These are phyloP conservation scores for Coelastrella sp. DNA, from an alignment of 139 green algal species.

Conservation along the genomic window DNA sequence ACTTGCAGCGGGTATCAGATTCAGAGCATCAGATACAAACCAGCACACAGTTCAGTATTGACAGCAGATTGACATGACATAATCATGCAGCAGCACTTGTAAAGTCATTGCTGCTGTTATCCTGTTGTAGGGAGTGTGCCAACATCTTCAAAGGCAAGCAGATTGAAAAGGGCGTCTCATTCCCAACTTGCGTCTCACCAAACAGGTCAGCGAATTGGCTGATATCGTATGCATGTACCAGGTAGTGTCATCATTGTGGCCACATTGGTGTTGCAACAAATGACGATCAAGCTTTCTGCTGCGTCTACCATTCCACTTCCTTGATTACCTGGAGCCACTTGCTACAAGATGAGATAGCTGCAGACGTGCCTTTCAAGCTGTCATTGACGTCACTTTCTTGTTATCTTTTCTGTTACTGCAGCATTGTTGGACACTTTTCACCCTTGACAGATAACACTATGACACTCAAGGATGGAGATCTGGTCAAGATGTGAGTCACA, in stretches of 20 bases:
- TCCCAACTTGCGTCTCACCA: constrained; percentile 94
- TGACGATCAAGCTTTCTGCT: too few species aligned
- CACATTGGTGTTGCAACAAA: too few species aligned
- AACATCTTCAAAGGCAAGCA: constrained; percentile 96
- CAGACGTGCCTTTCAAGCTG: too few species aligned
- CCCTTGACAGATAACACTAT: constrained; percentile 78
- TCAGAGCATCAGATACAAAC: background rate
- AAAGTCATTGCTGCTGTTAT: too few species aligned
- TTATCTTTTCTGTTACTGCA: constrained; percentile 59
- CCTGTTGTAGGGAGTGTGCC: constrained; percentile 74
- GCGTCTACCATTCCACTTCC: too few species aligned
- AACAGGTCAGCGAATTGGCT: constrained; percentile 91
- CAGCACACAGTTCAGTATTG: too few species aligned
- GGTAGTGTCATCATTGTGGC: background rate
- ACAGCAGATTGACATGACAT: too few species aligned
- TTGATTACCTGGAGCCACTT: too few species aligned
- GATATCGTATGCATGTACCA: too few species aligned
- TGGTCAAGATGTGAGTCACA: constrained; percentile 91
- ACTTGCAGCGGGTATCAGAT: too few species aligned
- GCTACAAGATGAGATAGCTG: too few species aligned
- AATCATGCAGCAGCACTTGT: too few species aligned
- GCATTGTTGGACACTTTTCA: constrained; percentile 93
- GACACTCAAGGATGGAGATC: constrained; percentile 85
- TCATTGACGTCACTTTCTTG: background rate
- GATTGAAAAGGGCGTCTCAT: constrained; percentile 97